Evolutionary conservation across 2,329 filamentous ascomycete species (phyloP), one percentile per base, ranked within the genome.

Genomic region (Beauveria rudraprayagi): DNA sequence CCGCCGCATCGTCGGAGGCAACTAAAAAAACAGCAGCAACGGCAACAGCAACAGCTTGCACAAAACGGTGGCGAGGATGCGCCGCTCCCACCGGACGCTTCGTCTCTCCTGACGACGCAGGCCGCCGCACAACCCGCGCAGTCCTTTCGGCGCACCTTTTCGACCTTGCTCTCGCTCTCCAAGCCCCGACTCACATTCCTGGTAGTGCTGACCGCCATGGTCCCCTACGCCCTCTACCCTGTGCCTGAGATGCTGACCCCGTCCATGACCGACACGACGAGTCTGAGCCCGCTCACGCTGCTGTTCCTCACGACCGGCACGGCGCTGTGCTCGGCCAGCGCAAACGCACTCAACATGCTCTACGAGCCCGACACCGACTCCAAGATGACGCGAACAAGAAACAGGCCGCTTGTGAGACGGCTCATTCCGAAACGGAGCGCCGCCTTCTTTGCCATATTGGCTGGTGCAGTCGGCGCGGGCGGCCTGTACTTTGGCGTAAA

Each of bases 301-400:
- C 81, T 95, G 56, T 97, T 96, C 78, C 85, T 99, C 56, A 96
- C 93, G 0, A 85, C 85, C 4, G 93, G 94, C 63, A 97, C 94
- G 0, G 86, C 92, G 5, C 81, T 97, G 22, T 94, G 91, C 72
- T 90, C 86, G n/a, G 91, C 92, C 48, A 91, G 89, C 62, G 94
- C 94, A 48, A 99, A 99, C 72, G 85, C 94, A 1, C 80, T 97
- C 66, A 99, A 99, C 75, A 99, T 99, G 94, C 85, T 97, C 62
- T 92, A 97, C 75, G 94, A 99, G 75, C 90, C 87, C 10, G 81
- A 87, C 63, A 92, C 92, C 70, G 94, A 99, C 73, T 91, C 92
- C 51, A 86, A 89, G 69, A 99, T 99, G 94, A 87, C 84, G 41
- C 86, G 94, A n/a, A 99, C 94, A 2, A 84, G 91, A 30, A 97